Conservation (phyloP, 352 stramenopile genomes). For the Globisporangium barbulae region DNA sequence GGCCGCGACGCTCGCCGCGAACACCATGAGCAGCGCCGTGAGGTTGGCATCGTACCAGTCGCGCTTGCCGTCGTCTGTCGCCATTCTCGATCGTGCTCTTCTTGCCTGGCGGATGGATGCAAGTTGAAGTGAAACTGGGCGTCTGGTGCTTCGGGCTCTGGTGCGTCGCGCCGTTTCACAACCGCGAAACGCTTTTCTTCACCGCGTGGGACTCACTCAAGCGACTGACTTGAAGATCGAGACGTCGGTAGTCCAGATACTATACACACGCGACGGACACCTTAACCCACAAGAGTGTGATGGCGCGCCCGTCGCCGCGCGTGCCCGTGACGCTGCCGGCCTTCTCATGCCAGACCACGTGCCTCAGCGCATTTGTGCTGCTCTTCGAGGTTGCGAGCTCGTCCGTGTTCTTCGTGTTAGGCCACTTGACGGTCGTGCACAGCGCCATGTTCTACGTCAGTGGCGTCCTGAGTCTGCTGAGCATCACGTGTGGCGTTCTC, state of each 20-base stretch:
- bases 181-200: constrained; percentile 6
- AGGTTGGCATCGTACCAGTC: constrained; percentile 55
- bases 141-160: neutral
- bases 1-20: constrained; percentile 29
- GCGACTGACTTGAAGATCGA: constrained; percentile 3
- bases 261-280: no score
- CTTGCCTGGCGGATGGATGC: neutral
- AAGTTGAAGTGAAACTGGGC: neutral
- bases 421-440: constrained; percentile 34
- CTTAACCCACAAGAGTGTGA: neutral
- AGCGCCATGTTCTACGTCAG: constrained; percentile 29
- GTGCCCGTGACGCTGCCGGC: constrained; percentile 28
- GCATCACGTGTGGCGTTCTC: constrained; percentile 39
- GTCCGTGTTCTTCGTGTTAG: constrained; percentile 36
- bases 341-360: constrained; percentile 51
- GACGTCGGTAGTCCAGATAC: no score
- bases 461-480: constrained; percentile 34
- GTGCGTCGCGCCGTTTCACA: constrained; percentile 5
- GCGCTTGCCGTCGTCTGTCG: neutral
- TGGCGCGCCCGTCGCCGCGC: constrained; percentile 14
- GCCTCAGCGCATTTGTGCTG: constrained; percentile 30
- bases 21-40: constrained; percentile 30
- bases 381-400: constrained; percentile 39
- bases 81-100: neutral
- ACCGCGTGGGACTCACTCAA: neutral